These are phyloP conservation scores for Penicillium cataractarum DNA, from an alignment of 495 filamentous ascomycete genomes.

Conservation along the genomic window DNA sequence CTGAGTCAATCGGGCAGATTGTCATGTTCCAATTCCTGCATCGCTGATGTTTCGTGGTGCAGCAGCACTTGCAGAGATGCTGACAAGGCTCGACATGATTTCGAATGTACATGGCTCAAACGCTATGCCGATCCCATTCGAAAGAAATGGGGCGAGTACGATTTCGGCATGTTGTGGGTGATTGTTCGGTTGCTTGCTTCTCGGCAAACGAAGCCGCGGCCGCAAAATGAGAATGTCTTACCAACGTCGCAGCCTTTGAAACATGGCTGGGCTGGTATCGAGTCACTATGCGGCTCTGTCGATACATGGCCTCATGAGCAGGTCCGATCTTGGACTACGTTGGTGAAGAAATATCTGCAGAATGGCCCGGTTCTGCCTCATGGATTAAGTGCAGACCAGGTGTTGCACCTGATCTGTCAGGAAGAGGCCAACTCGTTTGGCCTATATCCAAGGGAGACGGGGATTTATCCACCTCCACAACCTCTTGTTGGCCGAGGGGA, in stretches of 20 bases:
- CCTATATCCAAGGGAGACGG: slow-evolving; percentile 45
- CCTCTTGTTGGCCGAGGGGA: slow-evolving; percentile 33
- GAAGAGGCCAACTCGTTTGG: slow-evolving; percentile 50
- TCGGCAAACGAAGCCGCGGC: slow-evolving; percentile 22
- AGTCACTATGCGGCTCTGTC: slow-evolving; percentile 38
- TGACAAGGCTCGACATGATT: slow-evolving; percentile 34
- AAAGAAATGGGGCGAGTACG: slow-evolving; percentile 42
- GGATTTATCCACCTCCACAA: slow-evolving; percentile 23
- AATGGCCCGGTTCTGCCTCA: slow-evolving; percentile 29
- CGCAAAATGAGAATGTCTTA: background rate
- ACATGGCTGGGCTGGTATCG: slow-evolving; percentile 36
- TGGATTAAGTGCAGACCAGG: slow-evolving; percentile 20
- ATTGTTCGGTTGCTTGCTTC: slow-evolving; percentile 44
- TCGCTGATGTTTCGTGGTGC: slow-evolving; percentile 42
- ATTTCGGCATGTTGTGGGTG: slow-evolving; percentile 47
- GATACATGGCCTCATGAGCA: slow-evolving; percentile 42
- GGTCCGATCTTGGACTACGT: slow-evolving; percentile 33
- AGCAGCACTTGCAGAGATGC: slow-evolving; percentile 25
- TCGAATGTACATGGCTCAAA: slow-evolving; percentile 45
- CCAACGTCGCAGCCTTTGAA: slow-evolving; percentile 14
- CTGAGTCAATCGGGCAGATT: slow-evolving; percentile 14
- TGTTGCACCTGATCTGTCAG: slow-evolving; percentile 40
- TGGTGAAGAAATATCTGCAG: slow-evolving; percentile 45
- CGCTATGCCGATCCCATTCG: slow-evolving; percentile 32
- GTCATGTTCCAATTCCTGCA: slow-evolving; percentile 33